These are phyloP conservation scores for Discostella pseudostelligera DNA, from an alignment of 108 stramenopile species.

Conservation along the genomic window DNA sequence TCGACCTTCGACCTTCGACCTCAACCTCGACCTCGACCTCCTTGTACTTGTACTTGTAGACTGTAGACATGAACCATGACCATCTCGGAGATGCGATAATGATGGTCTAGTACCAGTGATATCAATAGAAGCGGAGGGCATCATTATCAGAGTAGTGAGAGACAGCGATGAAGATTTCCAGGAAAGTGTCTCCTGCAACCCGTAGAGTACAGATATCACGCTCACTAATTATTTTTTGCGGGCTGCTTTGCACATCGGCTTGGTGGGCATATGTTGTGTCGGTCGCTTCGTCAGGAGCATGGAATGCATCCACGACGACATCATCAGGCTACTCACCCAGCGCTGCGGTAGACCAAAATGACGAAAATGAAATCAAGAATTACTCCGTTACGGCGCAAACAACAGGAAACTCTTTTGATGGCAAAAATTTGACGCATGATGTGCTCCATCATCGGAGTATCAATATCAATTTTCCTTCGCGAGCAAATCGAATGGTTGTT, in stretches of 20 bases:
- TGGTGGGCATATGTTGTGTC: not conserved
- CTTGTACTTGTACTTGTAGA: too few relatives aligned
- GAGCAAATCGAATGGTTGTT: not conserved
- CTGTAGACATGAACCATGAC: too few relatives aligned
- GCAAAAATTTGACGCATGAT: not conserved
- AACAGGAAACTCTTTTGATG: too few relatives aligned
- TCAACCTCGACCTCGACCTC: too few relatives aligned
- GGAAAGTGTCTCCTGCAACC: not conserved
- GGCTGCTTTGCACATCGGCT: not conserved
- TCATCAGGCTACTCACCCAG: not conserved
- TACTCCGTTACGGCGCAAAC: too few relatives aligned
- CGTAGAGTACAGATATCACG: not conserved
- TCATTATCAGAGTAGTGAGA: too few relatives aligned
- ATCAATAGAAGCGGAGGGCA: too few relatives aligned
- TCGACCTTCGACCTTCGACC: too few relatives aligned
- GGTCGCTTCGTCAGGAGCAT: not conserved
- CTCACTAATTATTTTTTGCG: not conserved
- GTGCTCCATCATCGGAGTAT: not conserved
- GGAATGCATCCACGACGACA: not conserved
- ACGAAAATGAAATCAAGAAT: too few relatives aligned
- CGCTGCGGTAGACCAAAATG: too few relatives aligned
- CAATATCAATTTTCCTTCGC: not conserved
- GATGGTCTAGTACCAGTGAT: too few relatives aligned
- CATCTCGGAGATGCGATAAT: too few relatives aligned
- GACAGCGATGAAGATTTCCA: slow-evolving; percentile 10